Conservation (phyloP, 2,329 filamentous ascomycete species). For the Daldinia eschscholtzii region DNA sequence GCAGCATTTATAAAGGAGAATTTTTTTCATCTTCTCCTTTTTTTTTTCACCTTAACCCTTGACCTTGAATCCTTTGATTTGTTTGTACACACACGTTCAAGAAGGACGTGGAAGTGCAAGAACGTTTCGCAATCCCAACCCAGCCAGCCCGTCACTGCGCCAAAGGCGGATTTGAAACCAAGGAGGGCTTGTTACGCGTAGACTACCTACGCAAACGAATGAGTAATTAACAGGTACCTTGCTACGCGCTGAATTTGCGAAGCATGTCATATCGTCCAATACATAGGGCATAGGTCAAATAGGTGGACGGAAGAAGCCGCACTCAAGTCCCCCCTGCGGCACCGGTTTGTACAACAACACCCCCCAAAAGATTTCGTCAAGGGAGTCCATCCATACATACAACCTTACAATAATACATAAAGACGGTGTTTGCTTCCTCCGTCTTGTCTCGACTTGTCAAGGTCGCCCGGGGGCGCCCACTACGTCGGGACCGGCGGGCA, state of each 20-base stretch:
- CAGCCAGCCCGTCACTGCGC: neutral
- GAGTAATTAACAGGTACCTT: neutral
- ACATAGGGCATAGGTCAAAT: neutral
- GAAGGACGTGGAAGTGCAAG: neutral
- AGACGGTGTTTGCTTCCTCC: neutral
- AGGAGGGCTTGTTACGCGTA: slow-evolving; percentile 9
- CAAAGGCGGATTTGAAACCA: slow-evolving; percentile 7
- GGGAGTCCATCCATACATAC: neutral
- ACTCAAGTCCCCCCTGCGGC: neutral
- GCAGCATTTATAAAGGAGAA: neutral
- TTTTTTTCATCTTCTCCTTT: neutral
- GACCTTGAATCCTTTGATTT: neutral
- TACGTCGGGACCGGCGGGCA: neutral
- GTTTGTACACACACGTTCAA: neutral
- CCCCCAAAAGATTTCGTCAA: neutral
- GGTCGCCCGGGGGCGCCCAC: neutral
- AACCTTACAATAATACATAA: no score
- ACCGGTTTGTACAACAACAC: neutral
- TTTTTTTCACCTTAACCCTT: neutral
- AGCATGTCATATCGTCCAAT: slow-evolving; percentile 3
- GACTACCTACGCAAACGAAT: slow-evolving; percentile 3
- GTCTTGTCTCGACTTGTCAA: neutral
- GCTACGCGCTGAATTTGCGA: neutral
- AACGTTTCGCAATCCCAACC: neutral
- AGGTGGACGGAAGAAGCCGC: slow-evolving; percentile 9